Evolutionary conservation across 352 stramenopile species (phyloP), one percentile per base, ranked within the genome.

Genomic region (Globisporangium solare): DNA sequence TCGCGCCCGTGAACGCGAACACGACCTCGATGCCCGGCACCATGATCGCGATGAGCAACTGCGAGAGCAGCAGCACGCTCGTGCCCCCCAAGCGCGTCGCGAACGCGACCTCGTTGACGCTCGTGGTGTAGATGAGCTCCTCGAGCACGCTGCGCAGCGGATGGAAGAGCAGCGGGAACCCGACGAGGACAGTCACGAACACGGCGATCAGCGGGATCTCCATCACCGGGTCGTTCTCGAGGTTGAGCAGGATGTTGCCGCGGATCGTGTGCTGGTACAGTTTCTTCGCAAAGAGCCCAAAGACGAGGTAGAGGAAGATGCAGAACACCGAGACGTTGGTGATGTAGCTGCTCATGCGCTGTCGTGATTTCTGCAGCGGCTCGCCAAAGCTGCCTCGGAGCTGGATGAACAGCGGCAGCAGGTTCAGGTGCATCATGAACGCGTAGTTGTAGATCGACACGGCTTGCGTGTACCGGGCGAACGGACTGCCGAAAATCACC

Each of bases 341-440:
- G 50, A 93, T 86, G 43, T 68, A 79, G 46, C 52, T 58, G 42
- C 66, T 77, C 77, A 88, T 87, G 54, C 82, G 84, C 40, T 56
- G 66, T 3, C 61, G 50, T 14, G 76, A 82, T 20, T 61, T 63
- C 24, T 71, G 60, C 22, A 88, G 59, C 18, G 76, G 70, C 54
- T 89, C 75, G 2, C 66, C 68, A 35, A 80, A 86, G 51, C 64
- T 81, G 35, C 76, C 76, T 6, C 80, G 80, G 18, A 88, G 58
- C 50, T 88, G 74, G 47, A 86, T 78, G 57, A 89, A 91, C 14
- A 91, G 66, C 63, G 83, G 80, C 20, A 91, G 58, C 15, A 93
- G 61, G 59, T 93, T 93, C 56, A 93, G 55, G 22, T 93, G 83
- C 74, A 89, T 86, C 79, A 91, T 89, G 64, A 91, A 93, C n/a